phyloP scores from a whole-genome alignment of 306 rosid species.

The Trifolium subterraneum region DNA sequence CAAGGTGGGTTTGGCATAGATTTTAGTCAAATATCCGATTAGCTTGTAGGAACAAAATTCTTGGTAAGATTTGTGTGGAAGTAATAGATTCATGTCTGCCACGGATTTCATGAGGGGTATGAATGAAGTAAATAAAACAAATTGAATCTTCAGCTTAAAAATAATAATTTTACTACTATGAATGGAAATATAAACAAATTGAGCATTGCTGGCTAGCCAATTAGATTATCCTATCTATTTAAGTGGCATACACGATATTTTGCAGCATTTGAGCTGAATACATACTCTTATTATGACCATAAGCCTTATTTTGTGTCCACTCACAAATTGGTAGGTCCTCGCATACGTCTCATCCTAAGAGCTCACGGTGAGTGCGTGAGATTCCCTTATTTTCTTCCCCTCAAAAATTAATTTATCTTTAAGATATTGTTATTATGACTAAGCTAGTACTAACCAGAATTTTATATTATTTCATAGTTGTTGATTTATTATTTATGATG shows the following conservation, averaged over 20 bases:
- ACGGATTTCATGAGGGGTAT: slow-evolving; percentile 2
- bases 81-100: slow-evolving; percentile 29
- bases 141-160: slow-evolving; percentile 25
- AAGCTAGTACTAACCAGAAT: background rate
- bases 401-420: slow-evolving; percentile 26
- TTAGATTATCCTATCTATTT: background rate
- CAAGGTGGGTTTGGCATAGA: background rate
- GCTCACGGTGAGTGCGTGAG: slow-evolving; percentile 52
- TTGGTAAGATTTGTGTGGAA: slow-evolving; percentile 32
- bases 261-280: slow-evolving; percentile 35
- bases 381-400: slow-evolving; percentile 11
- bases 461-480: background rate
- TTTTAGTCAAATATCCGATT: slow-evolving; percentile 27
- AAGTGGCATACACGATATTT: slow-evolving; percentile 35
- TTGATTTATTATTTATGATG: background rate
- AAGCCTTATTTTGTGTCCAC: slow-evolving; percentile 47
- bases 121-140: background rate
- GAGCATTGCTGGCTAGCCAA: background rate
- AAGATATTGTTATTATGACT: slow-evolving; percentile 23
- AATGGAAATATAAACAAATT: slow-evolving; percentile 7
- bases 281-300: slow-evolving; percentile 21
- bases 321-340: slow-evolving; percentile 49
- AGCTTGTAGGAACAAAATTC: background rate
- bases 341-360: slow-evolving; percentile 41
- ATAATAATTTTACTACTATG: background rate